Evolutionary conservation across 352 stramenopile species (phyloP).

Genomic region (Phytophthora pisi): DNA sequence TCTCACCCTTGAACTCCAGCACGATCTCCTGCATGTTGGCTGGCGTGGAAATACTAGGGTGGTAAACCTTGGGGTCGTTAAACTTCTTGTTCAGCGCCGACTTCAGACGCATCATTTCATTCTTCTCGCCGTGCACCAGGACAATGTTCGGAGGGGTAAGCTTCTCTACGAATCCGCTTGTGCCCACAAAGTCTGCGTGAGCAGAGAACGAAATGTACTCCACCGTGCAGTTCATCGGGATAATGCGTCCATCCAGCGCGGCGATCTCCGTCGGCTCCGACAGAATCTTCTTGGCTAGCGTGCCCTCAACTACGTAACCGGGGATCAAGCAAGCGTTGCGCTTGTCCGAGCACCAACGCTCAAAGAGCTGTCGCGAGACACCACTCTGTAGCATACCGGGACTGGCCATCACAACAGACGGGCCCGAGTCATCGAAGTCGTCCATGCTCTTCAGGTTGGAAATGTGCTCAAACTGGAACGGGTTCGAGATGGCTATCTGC

Average conservation of each 20-base stretch:
- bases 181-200: conserved; percentile 98
- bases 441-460: conserved; percentile 97
- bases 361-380: conserved; percentile 97
- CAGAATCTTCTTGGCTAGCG: conserved; percentile 97
- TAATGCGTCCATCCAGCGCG: conserved; percentile 92
- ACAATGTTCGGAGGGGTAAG: conserved; percentile 95
- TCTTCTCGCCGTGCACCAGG: conserved; percentile 97
- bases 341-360: conserved; percentile 97
- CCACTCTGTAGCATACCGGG: conserved; percentile 99
- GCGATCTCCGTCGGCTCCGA: conserved; percentile 96
- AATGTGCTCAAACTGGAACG: conserved; percentile 98
- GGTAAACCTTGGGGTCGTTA: conserved; percentile 86
- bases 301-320: conserved; percentile 99
- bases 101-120: conserved; percentile 97
- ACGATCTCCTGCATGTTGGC: conserved; percentile 91
- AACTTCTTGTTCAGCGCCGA: conserved; percentile 92
- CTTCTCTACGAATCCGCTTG: conserved; percentile 95
- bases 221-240: conserved; percentile 95
- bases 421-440: conserved; percentile 97
- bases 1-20: conserved; percentile 88
- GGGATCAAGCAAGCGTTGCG: conserved; percentile 99
- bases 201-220: conserved; percentile 98
- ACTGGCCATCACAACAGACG: conserved; percentile 98
- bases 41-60: conserved; percentile 81
- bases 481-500: conserved; percentile 98